Base-by-base conservation (phyloP, 192 early-diverging fungal species). In the Coemansia sp. region DNA sequence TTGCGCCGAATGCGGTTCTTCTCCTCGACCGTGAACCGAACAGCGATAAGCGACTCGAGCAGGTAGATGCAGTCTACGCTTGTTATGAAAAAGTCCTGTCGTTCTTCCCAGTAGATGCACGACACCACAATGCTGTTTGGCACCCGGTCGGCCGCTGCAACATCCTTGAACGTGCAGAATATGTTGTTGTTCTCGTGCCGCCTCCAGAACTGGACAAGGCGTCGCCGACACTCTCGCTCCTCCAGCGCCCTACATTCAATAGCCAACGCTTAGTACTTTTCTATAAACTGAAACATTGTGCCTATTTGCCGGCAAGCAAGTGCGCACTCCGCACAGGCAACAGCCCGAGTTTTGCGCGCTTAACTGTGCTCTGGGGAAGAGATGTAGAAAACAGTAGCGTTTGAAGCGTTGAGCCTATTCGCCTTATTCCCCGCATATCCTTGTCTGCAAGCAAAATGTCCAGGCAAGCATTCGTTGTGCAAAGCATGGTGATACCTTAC, bases 1-100 rank as follows among this genome's bases (percentile, higher is more conserved):
- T 94, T 94, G 66, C 92, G 89, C 18, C 92, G 86, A 52, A 94
- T 92, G 53, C 92, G 83, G 74, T 94, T 94, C 73, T 94, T 94
- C 68, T 92, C 90, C 55, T 92, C 91, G 6, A 89, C 86, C 0
- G 87, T 91, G 53, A 92, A 91, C 16, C 88, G 83, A 27, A 90
- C 86, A 0, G 84, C 88, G 55, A 90, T 90, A 18, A 92, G 68
- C 3, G 86, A 83, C 73, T 92, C 90, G 7, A 92, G 68, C 63
- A 90, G 60, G 65, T 89, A 86, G 52, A 92, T 88, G 66, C 87
- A 90, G 65, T 92, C 90, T 14, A 90, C 89, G 13, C 88, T 89
- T 13, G 90, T 92, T 27, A 92, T 85, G 69, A 88, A 90, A 62
- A 84, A 92, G 39, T 90, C 88, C 45, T 87, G 84, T 49, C 75